These are phyloP conservation scores for Limnanthes douglasii DNA, from an alignment of 345 rosid genomes.

Conservation along the genomic window DNA sequence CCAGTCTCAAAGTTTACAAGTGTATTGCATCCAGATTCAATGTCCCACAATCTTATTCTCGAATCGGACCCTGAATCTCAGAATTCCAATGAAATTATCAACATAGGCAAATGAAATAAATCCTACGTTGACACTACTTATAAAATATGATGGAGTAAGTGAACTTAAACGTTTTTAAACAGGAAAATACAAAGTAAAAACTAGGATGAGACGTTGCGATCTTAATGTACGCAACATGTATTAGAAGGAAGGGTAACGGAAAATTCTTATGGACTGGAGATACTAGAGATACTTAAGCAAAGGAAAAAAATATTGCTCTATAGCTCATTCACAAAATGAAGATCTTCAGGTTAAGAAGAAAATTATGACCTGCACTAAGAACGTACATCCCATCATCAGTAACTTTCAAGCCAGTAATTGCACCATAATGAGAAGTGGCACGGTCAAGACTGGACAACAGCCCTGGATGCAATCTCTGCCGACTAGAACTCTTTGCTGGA, in stretches of 20 bases:
- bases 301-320: too few species aligned
- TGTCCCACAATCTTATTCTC: conserved; percentile 86
- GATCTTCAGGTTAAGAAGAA: conserved; percentile 1
- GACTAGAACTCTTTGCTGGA: conserved; percentile 34
- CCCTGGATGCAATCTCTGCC: conserved; percentile 79
- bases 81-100: too few species aligned
- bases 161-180: too few species aligned
- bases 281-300: too few species aligned
- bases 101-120: too few species aligned
- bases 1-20: conserved; percentile 85
- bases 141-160: too few species aligned
- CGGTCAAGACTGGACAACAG: conserved; percentile 68
- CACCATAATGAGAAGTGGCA: conserved; percentile 94
- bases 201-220: too few species aligned
- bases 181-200: background rate
- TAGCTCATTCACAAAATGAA: too few species aligned
- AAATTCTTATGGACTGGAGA: too few species aligned
- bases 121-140: too few species aligned
- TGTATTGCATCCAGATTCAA: conserved; percentile 82
- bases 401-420: conserved; percentile 67
- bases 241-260: too few species aligned
- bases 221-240: too few species aligned
- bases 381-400: conserved; percentile 91
- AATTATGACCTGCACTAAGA: conserved; percentile 69
- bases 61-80: conserved; percentile 74